Conservation (phyloP, 176 grass and related monocot genomes). For the Oropetium thomaeum region DNA sequence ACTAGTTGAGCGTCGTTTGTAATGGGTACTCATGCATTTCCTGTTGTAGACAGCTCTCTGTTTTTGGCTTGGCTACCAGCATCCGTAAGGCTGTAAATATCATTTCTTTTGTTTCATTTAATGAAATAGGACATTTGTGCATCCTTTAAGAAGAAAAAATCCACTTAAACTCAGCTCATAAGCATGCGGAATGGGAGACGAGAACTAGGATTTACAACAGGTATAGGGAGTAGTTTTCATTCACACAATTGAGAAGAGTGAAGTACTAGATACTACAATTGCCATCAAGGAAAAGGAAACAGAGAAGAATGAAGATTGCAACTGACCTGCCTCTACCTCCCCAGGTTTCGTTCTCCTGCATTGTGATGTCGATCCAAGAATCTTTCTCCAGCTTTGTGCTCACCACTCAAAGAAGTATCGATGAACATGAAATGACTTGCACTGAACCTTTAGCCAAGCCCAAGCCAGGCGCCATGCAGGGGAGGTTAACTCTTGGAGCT, state of each 20-base stretch:
- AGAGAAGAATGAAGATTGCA: slow-evolving; percentile 26
- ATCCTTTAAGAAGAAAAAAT: background rate
- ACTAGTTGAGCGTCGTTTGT: background rate
- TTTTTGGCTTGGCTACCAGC: background rate
- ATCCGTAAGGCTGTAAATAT: background rate
- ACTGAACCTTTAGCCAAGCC: slow-evolving; percentile 42
- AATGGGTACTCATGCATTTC: background rate
- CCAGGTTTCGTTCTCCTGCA: slow-evolving; percentile 44
- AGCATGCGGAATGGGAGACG: background rate
- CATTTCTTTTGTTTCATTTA: background rate
- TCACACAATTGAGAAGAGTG: background rate
- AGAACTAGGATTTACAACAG: slow-evolving; percentile 18
- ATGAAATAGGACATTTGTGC: background rate
- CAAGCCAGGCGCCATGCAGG: slow-evolving; percentile 67
- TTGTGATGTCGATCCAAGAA: slow-evolving; percentile 66
- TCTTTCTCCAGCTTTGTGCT: slow-evolving; percentile 56
- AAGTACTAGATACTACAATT: slow-evolving; percentile 37
- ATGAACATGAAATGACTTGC: slow-evolving; percentile 44
- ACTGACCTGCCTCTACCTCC: slow-evolving; percentile 55
- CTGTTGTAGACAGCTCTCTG: background rate
- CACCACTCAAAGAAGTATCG: slow-evolving; percentile 57
- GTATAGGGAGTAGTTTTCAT: slow-evolving; percentile 16
- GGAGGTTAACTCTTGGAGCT: slow-evolving; percentile 64
- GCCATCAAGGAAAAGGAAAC: slow-evolving; percentile 43
- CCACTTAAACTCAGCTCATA: slow-evolving; percentile 7